Percentiles rank a stretch among this genome's conserved stretches.
phyloP scores from a whole-genome alignment of 1,139 yeast genomes.

The Eremothecium gossypii region DNA sequence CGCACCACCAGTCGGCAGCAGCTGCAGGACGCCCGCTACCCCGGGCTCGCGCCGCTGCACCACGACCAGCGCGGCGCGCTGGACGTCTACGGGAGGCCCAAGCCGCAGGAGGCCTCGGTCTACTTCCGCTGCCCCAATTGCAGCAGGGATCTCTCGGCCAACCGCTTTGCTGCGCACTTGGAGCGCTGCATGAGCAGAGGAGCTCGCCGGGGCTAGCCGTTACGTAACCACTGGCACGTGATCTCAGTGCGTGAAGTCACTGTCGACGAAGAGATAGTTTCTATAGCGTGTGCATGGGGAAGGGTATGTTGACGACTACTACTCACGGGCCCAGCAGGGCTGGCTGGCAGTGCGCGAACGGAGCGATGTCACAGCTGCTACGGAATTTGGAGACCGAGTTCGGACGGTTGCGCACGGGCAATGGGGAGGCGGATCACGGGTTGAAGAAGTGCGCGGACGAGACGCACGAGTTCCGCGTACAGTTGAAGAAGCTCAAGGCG shows the following conservation, averaged over 20 bases:
- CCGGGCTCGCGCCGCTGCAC: slow-evolving; percentile 18
- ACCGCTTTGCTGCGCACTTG: slow-evolving; percentile 85
- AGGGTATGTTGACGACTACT: too few species aligned
- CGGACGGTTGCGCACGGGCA: slow-evolving; percentile 14
- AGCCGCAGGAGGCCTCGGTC: slow-evolving; percentile 27
- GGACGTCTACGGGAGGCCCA: slow-evolving; percentile 25
- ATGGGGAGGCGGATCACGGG: slow-evolving; percentile 10
- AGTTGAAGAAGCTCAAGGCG: slow-evolving; percentile 26
- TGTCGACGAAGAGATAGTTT: too few species aligned
- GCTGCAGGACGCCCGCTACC: slow-evolving; percentile 19
- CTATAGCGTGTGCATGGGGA: too few species aligned
- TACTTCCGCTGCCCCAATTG: slow-evolving; percentile 79
- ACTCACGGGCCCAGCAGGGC: too few species aligned
- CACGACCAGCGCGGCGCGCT: slow-evolving; percentile 20
- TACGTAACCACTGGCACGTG: background rate
- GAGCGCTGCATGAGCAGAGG: slow-evolving; percentile 75
- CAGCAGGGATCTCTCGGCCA: slow-evolving; percentile 78
- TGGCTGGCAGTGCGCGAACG: too few species aligned
- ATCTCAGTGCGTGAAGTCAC: too few species aligned
- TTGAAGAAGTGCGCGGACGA: slow-evolving; percentile 20
- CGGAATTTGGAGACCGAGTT: slow-evolving; percentile 14
- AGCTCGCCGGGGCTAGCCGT: slow-evolving; percentile 31
- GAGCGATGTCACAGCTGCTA: slow-evolving; percentile 15
- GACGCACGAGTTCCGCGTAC: slow-evolving; percentile 25
- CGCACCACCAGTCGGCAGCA: slow-evolving; percentile 21